Evolutionary conservation across 306 rosid species (phyloP).

Genomic region (Cucumis sativus): Cucumber_9930_V3 NC_026658.2:9652501-9653000

Average conservation of each 20-base stretch:
- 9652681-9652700: conserved; percentile 89
- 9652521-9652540: conserved; percentile 56
- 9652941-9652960: background rate
- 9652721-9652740: background rate
- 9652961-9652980: background rate
- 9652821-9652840: background rate
- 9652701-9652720: conserved; percentile 63
- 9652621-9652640: conserved; percentile 77
- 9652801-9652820: background rate
- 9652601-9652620: conserved; percentile 84
- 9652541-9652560: conserved; percentile 72
- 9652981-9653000: background rate
- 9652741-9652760: background rate
- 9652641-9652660: conserved; percentile 86
- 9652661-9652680: conserved; percentile 91
- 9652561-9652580: conserved; percentile 80
- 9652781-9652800: background rate
- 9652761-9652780: conserved; percentile 9
- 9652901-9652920: background rate
- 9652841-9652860: background rate
- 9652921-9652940: no score
- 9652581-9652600: conserved; percentile 84
- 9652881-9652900: background rate
- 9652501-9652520: conserved; percentile 81
- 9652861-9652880: background rate